These are phyloP conservation scores for Phascolomyces articulosus DNA, from an alignment of 371 early-diverging fungal genomes.

Conservation along the genomic window DNA sequence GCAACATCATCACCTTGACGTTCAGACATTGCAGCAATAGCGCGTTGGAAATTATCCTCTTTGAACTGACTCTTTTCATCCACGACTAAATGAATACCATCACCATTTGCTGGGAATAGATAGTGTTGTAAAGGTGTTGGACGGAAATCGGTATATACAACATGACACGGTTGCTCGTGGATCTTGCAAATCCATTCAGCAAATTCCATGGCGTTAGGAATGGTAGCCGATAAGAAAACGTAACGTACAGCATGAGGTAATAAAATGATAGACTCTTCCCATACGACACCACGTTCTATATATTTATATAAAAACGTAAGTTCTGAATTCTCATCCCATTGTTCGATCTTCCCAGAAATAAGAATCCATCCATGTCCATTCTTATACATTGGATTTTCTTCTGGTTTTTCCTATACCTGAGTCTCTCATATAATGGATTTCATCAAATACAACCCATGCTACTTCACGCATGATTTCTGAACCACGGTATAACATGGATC, in stretches of 20 bases:
- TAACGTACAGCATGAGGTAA: slow-evolving; percentile 93
- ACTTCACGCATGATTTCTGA: slow-evolving; percentile 99
- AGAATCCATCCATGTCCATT: too few species aligned
- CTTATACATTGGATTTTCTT: too few species aligned
- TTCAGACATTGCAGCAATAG: slow-evolving; percentile 75
- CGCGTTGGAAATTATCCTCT: slow-evolving; percentile 94
- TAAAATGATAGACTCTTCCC: slow-evolving; percentile 99
- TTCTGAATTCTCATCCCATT: background rate
- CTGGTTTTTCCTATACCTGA: too few species aligned
- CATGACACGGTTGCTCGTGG: slow-evolving; percentile 97
- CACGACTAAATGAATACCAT: slow-evolving; percentile 94
- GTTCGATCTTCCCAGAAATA: too few species aligned
- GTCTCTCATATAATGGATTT: slow-evolving; percentile 99
- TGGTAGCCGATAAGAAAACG: slow-evolving; percentile 99
- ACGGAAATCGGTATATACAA: slow-evolving; percentile 99
- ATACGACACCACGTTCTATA: slow-evolving; percentile 97
- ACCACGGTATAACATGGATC: slow-evolving; percentile 99
- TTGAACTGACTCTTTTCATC: slow-evolving; percentile 96
- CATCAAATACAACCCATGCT: slow-evolving; percentile 99
- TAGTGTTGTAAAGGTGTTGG: slow-evolving; percentile 99
- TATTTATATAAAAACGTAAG: background rate
- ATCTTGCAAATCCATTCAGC: slow-evolving; percentile 99
- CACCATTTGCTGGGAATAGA: slow-evolving; percentile 91
- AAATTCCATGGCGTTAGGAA: slow-evolving; percentile 99
- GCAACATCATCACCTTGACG: slow-evolving; percentile 58